Base-by-base conservation (phyloP, 371 early-diverging fungal species). In the Coemansia sp. region DNA sequence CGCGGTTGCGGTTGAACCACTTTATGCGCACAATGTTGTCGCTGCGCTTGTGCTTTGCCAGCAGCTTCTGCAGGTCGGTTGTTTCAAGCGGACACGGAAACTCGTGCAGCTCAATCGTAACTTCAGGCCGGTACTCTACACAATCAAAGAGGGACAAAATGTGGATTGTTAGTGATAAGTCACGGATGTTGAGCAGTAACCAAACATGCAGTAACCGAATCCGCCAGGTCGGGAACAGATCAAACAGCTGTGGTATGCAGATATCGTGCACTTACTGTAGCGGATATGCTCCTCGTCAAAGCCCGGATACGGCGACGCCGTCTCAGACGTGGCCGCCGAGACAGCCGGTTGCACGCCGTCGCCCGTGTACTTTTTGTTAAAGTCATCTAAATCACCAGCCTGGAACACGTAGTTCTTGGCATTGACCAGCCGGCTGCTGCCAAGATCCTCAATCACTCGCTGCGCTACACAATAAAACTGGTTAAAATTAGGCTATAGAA, bases 1-100 rank as follows among this genome's bases (percentile, higher is more conserved):
- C 80, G 27, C 75, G 76, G 71, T 80, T 80, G 52, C 79, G 72
- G 71, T 80, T 80, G 64, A 80, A 80, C 80, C 80, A 80, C 66
- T 81, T 81, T 63, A 80, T 80, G 48, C 80, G 59, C n/a, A 81
- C 77, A 26, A 79, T 81, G 72, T 77, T 79, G 70, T 80, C 81
- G 39, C 64, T 66, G 61, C 64, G 64, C 65, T 77, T 79, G 81
- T 80, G 68, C 24, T 52, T 63, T 7, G 53, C 60, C 53, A 80
- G 72, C 47, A 80, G 63, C 57, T 67, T 59, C 40, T 80, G 80
- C 53, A 80, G 59, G 40, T 80, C 80, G 7, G 77, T 67, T 24
- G 80, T 80, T 64, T 80, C 80, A 34, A 80, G 67, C 31, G 80
- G 81, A 24, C 68, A 68, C 31, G 71, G 69, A 24, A 80, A 80